These are phyloP conservation scores for Colletotrichum sp. DNA, from an alignment of 2,329 filamentous ascomycete species.

Conservation along the genomic window DNA sequence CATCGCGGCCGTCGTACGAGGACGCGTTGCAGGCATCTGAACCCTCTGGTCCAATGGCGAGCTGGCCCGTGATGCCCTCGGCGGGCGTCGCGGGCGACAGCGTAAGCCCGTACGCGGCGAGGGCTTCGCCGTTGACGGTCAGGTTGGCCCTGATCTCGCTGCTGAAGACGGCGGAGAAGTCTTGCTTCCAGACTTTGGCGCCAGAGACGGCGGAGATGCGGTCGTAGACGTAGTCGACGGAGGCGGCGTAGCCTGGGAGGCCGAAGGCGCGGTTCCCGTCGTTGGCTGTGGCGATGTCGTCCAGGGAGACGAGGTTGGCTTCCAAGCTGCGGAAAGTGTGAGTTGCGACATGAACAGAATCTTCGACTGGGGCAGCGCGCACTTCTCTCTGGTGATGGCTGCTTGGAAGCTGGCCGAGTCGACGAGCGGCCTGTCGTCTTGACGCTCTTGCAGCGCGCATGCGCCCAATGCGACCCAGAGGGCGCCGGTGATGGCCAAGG, in stretches of 20 bases:
- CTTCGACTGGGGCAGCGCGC: neutral
- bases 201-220: constrained; percentile 31
- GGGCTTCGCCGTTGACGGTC: constrained; percentile 27
- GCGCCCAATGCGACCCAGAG: neutral
- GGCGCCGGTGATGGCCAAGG: neutral
- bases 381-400: neutral
- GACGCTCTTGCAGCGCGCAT: neutral
- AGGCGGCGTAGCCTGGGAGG: constrained; percentile 36
- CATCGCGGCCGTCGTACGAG: constrained; percentile 30
- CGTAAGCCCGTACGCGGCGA: constrained; percentile 30
- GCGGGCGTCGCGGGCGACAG: constrained; percentile 34
- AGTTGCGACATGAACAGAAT: neutral
- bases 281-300: constrained; percentile 33
- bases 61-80: constrained; percentile 29
- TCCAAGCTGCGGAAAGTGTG: constrained; percentile 27
- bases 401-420: constrained; percentile 6
- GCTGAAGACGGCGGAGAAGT: constrained; percentile 31
- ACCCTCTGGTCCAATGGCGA: constrained; percentile 31
- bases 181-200: constrained; percentile 32
- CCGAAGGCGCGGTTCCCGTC: constrained; percentile 36
- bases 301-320: constrained; percentile 29
- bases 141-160: constrained; percentile 15
- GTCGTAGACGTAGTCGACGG: constrained; percentile 32
- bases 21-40: constrained; percentile 26
- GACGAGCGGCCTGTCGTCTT: neutral